Conservation (phyloP, 1,284 basidiomycete species). For the Moniliella sp. region DNA sequence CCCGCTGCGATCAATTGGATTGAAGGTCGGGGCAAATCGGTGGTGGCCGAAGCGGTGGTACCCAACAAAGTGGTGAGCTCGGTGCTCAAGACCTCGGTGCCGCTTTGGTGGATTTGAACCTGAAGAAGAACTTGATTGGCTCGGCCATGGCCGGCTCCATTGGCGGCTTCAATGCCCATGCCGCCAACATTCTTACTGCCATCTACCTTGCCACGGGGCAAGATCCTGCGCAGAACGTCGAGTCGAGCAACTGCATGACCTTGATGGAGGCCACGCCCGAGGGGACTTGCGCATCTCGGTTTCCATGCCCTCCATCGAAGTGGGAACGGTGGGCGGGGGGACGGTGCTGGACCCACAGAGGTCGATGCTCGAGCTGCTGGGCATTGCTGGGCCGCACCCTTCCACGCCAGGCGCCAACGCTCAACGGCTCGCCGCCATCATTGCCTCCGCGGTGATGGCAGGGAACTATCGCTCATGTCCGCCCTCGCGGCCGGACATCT, state of each 20-base stretch:
- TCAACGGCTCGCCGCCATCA: slow-evolving; percentile 29
- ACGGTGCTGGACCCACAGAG: slow-evolving; percentile 39
- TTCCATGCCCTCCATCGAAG: slow-evolving; percentile 33
- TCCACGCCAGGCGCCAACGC: slow-evolving; percentile 29
- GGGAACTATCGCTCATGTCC: slow-evolving; percentile 30
- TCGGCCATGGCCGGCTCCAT: slow-evolving; percentile 91
- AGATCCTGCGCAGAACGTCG: slow-evolving; percentile 98
- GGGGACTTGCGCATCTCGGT: slow-evolving; percentile 53
- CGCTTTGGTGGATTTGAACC: slow-evolving; percentile 72
- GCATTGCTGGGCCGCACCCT: slow-evolving; percentile 21
- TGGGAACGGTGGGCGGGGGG: slow-evolving; percentile 68
- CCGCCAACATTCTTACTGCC: slow-evolving; percentile 83
- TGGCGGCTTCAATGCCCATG: slow-evolving; percentile 96
- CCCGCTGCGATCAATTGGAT: slow-evolving; percentile 99
- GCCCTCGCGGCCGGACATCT: slow-evolving; percentile 30
- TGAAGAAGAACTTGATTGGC: slow-evolving; percentile 92
- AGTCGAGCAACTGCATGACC: slow-evolving; percentile 93
- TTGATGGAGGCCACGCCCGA: slow-evolving; percentile 86
- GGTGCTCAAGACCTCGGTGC: slow-evolving; percentile 86
- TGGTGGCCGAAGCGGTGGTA: slow-evolving; percentile 83
- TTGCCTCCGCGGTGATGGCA: slow-evolving; percentile 31
- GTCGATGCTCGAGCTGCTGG: slow-evolving; percentile 29
- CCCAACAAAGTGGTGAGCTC: slow-evolving; percentile 67
- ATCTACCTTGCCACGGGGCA: slow-evolving; percentile 90
- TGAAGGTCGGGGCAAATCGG: slow-evolving; percentile 87